Evolutionary conservation across 495 filamentous ascomycete genomes (phyloP).

Genomic region (Penicillium daleae): DNA sequence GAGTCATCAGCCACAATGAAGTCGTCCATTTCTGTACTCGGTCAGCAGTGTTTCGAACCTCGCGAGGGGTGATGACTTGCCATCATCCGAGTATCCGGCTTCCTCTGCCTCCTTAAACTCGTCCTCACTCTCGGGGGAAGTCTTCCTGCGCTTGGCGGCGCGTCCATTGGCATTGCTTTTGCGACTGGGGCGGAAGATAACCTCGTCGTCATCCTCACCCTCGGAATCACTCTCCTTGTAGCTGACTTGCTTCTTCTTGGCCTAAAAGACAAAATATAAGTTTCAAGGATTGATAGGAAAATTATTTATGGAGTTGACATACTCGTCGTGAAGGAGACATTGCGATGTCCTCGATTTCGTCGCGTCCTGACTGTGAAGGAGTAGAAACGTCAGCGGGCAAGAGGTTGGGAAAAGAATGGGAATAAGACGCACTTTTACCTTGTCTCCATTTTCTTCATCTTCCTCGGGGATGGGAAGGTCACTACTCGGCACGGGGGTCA

Average conservation of each 20-base stretch:
- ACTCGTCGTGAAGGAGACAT: slow-evolving; percentile 55
- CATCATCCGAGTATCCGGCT: slow-evolving; percentile 59
- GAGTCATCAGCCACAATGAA: slow-evolving; percentile 82
- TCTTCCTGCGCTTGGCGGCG: slow-evolving; percentile 56
- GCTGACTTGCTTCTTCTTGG: slow-evolving; percentile 48
- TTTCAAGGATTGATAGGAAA: neutral
- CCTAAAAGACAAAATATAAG: slow-evolving; percentile 31
- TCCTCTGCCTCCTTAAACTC: slow-evolving; percentile 66
- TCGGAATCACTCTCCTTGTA: slow-evolving; percentile 57
- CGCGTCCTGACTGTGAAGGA: slow-evolving; percentile 20
- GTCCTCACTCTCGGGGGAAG: slow-evolving; percentile 61
- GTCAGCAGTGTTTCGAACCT: slow-evolving; percentile 23
- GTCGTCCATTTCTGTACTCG: slow-evolving; percentile 70
- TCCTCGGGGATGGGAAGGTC: slow-evolving; percentile 56
- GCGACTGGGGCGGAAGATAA: slow-evolving; percentile 49
- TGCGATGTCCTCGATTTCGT: slow-evolving; percentile 24
- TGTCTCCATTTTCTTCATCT: slow-evolving; percentile 34
- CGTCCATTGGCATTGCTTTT: slow-evolving; percentile 38
- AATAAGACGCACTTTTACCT: slow-evolving; percentile 26
- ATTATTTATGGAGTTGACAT: slow-evolving; percentile 9
- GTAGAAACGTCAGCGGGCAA: slow-evolving; percentile 18
- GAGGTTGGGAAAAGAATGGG: slow-evolving; percentile 10
- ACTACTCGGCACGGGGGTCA: slow-evolving; percentile 83
- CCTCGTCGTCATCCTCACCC: slow-evolving; percentile 59
- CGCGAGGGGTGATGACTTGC: slow-evolving; percentile 43